These are phyloP conservation scores for Diaporthe caulivora DNA, from an alignment of 2,329 filamentous ascomycete genomes.

Conservation along the genomic window DNA sequence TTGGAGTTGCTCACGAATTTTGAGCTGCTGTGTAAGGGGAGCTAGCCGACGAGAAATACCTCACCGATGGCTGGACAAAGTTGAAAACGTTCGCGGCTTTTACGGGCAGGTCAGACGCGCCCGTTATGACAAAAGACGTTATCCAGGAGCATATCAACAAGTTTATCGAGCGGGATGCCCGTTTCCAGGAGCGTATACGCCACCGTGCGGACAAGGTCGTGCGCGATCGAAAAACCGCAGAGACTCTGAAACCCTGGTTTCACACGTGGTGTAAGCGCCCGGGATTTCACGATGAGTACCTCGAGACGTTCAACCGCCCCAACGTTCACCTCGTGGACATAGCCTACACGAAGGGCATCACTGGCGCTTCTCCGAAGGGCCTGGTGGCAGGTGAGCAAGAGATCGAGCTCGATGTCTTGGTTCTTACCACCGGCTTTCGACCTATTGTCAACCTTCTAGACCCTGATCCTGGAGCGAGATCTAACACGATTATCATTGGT, in stretches of 20 bases:
- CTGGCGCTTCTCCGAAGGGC: slow-evolving; percentile 18
- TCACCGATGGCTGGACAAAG: slow-evolving; percentile 60
- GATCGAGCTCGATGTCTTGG: slow-evolving; percentile 35
- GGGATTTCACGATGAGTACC: slow-evolving; percentile 62
- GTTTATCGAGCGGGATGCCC: slow-evolving; percentile 56
- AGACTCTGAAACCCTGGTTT: slow-evolving; percentile 63
- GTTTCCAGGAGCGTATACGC: slow-evolving; percentile 55
- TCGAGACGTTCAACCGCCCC: slow-evolving; percentile 59
- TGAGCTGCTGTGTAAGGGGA: slow-evolving; percentile 41
- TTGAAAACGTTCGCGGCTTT: slow-evolving; percentile 19
- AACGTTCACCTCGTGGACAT: slow-evolving; percentile 62
- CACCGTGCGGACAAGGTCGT: slow-evolving; percentile 55
- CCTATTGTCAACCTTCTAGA: background rate
- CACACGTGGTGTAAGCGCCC: slow-evolving; percentile 65
- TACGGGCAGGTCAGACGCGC: slow-evolving; percentile 47
- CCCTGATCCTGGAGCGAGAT: slow-evolving; percentile 39
- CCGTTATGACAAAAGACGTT: slow-evolving; percentile 50
- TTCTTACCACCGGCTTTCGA: slow-evolving; percentile 41
- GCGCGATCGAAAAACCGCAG: slow-evolving; percentile 55
- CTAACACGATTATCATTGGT: slow-evolving; percentile 30
- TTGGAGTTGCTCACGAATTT: slow-evolving; percentile 59
- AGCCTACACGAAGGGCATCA: slow-evolving; percentile 56
- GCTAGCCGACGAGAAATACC: slow-evolving; percentile 38
- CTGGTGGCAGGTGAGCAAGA: slow-evolving; percentile 12
- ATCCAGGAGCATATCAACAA: slow-evolving; percentile 51